These are phyloP conservation scores for Peterozyma toletana DNA, from an alignment of 805 yeast genomes.

Conservation along the genomic window DNA sequence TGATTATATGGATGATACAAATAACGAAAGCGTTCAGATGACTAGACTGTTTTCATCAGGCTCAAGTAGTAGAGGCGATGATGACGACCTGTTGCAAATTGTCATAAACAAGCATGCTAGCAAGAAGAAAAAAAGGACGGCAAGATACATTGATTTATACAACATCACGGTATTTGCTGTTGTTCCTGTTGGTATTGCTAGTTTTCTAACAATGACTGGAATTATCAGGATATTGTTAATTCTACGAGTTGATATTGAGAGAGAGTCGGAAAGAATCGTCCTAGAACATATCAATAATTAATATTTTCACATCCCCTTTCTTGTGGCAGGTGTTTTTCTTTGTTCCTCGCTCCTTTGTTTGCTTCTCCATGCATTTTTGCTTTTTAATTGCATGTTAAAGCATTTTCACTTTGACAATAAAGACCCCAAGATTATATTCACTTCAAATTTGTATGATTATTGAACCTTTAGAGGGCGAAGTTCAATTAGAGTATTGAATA, in stretches of 20 bases:
- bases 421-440: too few species aligned
- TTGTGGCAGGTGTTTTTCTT: too few species aligned
- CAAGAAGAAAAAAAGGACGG: conserved; percentile 22
- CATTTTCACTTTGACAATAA: too few species aligned
- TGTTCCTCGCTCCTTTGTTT: too few species aligned
- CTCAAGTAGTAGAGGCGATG: not conserved
- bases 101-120: too few species aligned
- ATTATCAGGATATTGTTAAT: conserved; percentile 69
- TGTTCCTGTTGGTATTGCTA: conserved; percentile 95
- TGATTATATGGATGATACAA: conserved; percentile 14
- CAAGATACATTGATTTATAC: conserved; percentile 77
- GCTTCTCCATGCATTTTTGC: too few species aligned
- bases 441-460: too few species aligned
- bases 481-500: too few species aligned
- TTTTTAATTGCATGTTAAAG: too few species aligned
- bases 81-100: not conserved
- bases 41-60: not conserved
- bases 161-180: conserved; percentile 93
- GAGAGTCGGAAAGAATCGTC: not conserved
- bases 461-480: too few species aligned
- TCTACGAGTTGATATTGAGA: conserved; percentile 54
- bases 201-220: conserved; percentile 87
- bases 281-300: too few species aligned
- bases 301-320: too few species aligned
- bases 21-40: conserved; percentile 2